A percentile compares a stretch with the other conserved stretches of the same genome.
Conservation (phyloP, 2,329 filamentous ascomycete genomes). For the Fusarium guadeloupense region DNA sequence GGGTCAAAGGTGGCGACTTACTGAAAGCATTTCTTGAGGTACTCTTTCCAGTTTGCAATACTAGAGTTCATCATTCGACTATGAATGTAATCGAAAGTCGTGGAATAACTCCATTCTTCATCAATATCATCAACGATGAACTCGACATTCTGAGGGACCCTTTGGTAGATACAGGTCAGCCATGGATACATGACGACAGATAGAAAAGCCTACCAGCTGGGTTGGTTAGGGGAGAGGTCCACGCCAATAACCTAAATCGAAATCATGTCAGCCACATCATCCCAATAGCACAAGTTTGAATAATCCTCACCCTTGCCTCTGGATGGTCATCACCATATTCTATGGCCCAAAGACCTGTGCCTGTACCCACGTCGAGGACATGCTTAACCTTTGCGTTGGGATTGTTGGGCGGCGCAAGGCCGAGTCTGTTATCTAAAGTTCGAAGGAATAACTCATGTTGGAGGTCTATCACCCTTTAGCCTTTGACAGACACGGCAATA, state of each 20-base stretch:
- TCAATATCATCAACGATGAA: slow-evolving; percentile 24
- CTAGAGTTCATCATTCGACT: slow-evolving; percentile 20
- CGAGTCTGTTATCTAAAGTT: no score
- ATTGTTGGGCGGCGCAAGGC: background rate
- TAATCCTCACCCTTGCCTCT: background rate
- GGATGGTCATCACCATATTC: slow-evolving; percentile 24
- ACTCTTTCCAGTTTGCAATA: slow-evolving; percentile 13
- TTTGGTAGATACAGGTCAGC: background rate
- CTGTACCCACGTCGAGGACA: slow-evolving; percentile 15
- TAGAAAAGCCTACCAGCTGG: slow-evolving; percentile 4
- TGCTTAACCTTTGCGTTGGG: background rate
- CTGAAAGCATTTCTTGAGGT: slow-evolving; percentile 10
- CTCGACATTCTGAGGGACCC: slow-evolving; percentile 12
- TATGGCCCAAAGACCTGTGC: slow-evolving; percentile 16
- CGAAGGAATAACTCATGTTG: no score
- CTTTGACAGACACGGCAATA: no score
- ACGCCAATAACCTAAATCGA: slow-evolving; percentile 1
- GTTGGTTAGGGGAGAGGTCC: slow-evolving; percentile 11
- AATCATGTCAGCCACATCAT: no score
- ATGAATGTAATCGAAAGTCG: slow-evolving; percentile 18
- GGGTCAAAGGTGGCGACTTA: background rate
- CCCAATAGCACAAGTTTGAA: no score
- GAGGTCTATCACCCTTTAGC: no score
- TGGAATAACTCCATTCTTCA: slow-evolving; percentile 7
- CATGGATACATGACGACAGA: background rate